These are phyloP conservation scores for Lanmaoa rubissima DNA, from an alignment of 768 basidiomycete genomes.

Conservation along the genomic window DNA sequence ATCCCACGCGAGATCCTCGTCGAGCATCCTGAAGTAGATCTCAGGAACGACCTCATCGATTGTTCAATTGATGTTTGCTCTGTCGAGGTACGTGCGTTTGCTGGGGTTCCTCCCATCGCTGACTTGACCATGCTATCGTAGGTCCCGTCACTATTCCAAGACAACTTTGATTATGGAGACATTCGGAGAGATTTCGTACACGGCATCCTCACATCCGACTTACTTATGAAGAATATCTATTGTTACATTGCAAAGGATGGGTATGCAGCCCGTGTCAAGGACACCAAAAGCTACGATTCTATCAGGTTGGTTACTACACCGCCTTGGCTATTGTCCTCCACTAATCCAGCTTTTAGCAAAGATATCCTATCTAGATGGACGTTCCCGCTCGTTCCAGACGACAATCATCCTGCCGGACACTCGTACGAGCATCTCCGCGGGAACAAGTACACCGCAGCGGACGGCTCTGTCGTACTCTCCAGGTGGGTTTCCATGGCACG, in stretches of 20 bases:
- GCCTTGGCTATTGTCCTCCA: not conserved
- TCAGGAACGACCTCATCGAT: constrained; percentile 85
- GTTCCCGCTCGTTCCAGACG: constrained; percentile 93
- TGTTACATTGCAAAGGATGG: constrained; percentile 86
- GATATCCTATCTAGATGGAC: constrained; percentile 93
- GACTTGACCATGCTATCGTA: constrained; percentile 31
- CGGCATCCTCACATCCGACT: constrained; percentile 90
- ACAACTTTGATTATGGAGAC: constrained; percentile 97
- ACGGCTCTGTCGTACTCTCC: constrained; percentile 76
- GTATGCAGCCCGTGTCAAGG: constrained; percentile 91
- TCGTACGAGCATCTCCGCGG: constrained; percentile 84
- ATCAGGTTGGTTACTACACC: constrained; percentile 56
- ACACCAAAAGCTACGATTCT: constrained; percentile 88
- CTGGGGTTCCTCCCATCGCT: not conserved
- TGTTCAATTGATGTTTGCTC: constrained; percentile 93
- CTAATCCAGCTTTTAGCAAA: constrained; percentile 51
- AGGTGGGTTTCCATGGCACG: constrained; percentile 47
- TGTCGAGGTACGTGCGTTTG: constrained; percentile 62
- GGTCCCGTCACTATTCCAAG: constrained; percentile 95
- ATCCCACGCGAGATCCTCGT: constrained; percentile 79
- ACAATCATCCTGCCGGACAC: constrained; percentile 82
- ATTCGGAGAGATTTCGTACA: constrained; percentile 91
- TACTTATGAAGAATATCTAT: constrained; percentile 92
- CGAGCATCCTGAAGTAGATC: constrained; percentile 76
- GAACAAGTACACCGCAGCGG: constrained; percentile 84